These are phyloP conservation scores for Eutrema salsugineum DNA, from an alignment of 441 rosid genomes.

Conservation along the genomic window DNA sequence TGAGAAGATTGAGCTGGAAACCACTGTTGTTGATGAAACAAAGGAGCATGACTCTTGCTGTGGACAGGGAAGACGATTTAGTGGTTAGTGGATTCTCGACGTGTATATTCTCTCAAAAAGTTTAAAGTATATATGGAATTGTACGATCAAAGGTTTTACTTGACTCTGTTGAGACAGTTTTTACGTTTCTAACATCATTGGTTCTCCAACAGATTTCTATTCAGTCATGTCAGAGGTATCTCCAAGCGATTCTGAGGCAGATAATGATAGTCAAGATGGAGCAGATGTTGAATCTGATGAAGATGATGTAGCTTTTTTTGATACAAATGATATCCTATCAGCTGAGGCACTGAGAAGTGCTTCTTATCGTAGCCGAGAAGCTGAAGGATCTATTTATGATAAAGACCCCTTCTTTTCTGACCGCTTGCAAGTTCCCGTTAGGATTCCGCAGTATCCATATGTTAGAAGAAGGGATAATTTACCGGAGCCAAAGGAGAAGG, in stretches of 20 bases:
- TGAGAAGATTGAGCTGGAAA: constrained; percentile 92
- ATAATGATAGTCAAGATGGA: constrained; percentile 89
- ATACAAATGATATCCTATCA: constrained; percentile 82
- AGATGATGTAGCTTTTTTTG: constrained; percentile 70
- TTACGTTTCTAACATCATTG: constrained; percentile 7
- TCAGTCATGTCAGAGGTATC: constrained; percentile 96
- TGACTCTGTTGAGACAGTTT: constrained; percentile 12
- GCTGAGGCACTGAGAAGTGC: constrained; percentile 85
- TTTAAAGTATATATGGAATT: not conserved
- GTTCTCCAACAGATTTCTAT: constrained; percentile 71
- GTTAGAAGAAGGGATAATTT: constrained; percentile 82
- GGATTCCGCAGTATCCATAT: constrained; percentile 60
- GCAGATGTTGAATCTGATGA: constrained; percentile 86
- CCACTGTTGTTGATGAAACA: constrained; percentile 95
- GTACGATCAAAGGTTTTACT: not conserved
- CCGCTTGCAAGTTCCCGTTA: constrained; percentile 46
- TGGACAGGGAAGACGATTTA: constrained; percentile 85
- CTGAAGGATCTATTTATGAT: constrained; percentile 46
- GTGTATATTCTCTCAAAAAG: not conserved
- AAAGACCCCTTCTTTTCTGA: constrained; percentile 58
- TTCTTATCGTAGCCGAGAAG: constrained; percentile 78
- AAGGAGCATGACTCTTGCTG: constrained; percentile 85
- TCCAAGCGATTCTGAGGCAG: constrained; percentile 82
- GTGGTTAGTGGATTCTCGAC: constrained; percentile 50
- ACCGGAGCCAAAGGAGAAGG: constrained; percentile 96